Evolutionary conservation across 2,329 filamentous ascomycete species (phyloP), one percentile per base, ranked within the genome.

Genomic region (Daldinia sp.): DNA sequence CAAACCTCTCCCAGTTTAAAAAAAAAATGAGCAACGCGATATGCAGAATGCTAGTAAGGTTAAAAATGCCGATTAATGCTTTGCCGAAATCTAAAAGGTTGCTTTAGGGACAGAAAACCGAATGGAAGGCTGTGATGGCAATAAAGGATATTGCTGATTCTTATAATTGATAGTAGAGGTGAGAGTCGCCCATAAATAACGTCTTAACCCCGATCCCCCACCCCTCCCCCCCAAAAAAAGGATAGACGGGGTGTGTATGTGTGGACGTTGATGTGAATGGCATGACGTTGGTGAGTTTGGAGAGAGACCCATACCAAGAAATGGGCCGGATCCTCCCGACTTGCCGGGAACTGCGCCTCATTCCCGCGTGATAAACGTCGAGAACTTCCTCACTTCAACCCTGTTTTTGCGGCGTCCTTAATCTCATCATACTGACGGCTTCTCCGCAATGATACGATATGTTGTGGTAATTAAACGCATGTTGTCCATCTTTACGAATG

Each of bases 401-500:
- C n/a, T 7, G 2, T 50, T 26, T 2, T 23, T 23, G 20, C 20
- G 20, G 20, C n/a, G 35, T 54, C 56, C 9, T 37, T 37, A 23
- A 50, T 48, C 46, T 65, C 26, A 51, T 67, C 55, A 63, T 67
- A 20, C 67, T 37, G 55, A 46, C 3, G 78, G 82, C 74, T 86
- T 87, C 74, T 82, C 80, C 0, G 85, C 85, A 66, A 87, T 82
- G 62, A 87, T 81, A 53, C 85, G 82, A 63, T 86, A 86, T 58
- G 83, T 86, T 6, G 85, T 87, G 2, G 83, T 83, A 23, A 83
- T 82, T 15, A 87, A 76, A 10, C 84, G 81, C 84, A 84, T 84
- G 18, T 79, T 81, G 70, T 87, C 85, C 85, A 87, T 87, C 77
- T 86, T 82, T 64, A 87, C 82, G 67, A 87, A 87, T 0, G 85